A percentile compares a stretch with the other conserved stretches of the same genome.
Evolutionary conservation across 1,284 basidiomycete genomes (phyloP).

Genomic region (Pseudozyma pruni): DNA sequence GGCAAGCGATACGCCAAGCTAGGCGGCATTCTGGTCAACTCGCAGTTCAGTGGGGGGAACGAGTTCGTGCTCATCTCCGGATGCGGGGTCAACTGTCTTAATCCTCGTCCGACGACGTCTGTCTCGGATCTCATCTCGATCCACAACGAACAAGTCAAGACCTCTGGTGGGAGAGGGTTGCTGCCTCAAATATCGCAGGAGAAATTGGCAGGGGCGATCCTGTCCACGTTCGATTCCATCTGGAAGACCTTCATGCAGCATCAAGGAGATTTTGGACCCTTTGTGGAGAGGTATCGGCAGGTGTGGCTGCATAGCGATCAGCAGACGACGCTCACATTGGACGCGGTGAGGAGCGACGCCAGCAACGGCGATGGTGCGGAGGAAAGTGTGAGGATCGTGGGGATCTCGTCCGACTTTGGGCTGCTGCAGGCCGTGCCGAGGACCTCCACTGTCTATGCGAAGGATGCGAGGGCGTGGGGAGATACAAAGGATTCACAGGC

Average conservation of each 20-base stretch:
- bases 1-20: constrained; percentile 62
- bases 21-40: constrained; percentile 86
- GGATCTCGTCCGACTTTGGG: constrained; percentile 88
- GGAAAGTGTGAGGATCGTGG: constrained; percentile 77
- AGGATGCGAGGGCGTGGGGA: constrained; percentile 51
- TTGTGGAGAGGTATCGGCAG: constrained; percentile 74
- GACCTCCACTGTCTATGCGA: constrained; percentile 11
- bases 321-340: constrained; percentile 26
- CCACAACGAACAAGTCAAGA: constrained; percentile 74
- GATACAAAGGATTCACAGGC: constrained; percentile 15
- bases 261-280: constrained; percentile 62
- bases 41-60: constrained; percentile 78
- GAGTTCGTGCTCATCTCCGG: constrained; percentile 81
- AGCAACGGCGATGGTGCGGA: constrained; percentile 2
- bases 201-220: constrained; percentile 79
- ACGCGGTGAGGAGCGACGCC: constrained; percentile 17
- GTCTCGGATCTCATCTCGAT: constrained; percentile 75
- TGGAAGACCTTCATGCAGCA: constrained; percentile 79
- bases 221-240: constrained; percentile 80
- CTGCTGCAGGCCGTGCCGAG: constrained; percentile 81
- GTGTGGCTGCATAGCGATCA: constrained; percentile 85
- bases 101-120: constrained; percentile 83
- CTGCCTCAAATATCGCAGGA: constrained; percentile 76
- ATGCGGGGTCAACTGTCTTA: constrained; percentile 88
- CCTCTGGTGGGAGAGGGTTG: not conserved